Percentiles rank a stretch among this genome's conserved stretches.
These are phyloP conservation scores for Peterozyma xylosa DNA, from an alignment of 805 yeast species.

Conservation along the genomic window DNA sequence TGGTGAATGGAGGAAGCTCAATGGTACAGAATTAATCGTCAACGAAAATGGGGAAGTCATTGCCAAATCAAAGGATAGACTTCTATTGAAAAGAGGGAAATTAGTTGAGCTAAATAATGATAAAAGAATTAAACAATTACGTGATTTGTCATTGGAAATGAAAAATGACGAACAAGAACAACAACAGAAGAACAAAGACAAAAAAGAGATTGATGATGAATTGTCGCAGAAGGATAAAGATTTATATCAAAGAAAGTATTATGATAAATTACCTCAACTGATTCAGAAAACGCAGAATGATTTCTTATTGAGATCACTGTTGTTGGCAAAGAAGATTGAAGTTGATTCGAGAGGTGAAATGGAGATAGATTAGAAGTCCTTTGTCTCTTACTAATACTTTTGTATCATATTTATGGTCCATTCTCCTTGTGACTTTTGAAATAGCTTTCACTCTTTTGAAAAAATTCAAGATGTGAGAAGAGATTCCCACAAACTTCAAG, in stretches of 20 bases:
- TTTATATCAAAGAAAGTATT: neutral
- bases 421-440: too few species aligned
- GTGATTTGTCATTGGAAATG: too few species aligned
- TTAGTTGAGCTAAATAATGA: conserved; percentile 9
- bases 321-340: conserved; percentile 2
- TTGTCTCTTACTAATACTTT: too few species aligned
- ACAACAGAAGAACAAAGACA: neutral
- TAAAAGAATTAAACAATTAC: neutral
- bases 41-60: conserved; percentile 26
- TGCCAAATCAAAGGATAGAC: conserved; percentile 20
- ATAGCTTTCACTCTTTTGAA: too few species aligned
- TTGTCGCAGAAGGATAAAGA: neutral
- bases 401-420: too few species aligned
- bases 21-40: conserved; percentile 59
- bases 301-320: conserved; percentile 1
- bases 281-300: conserved; percentile 2
- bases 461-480: too few species aligned
- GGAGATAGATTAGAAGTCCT: neutral
- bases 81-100: conserved; percentile 22
- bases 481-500: too few species aligned
- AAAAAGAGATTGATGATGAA: neutral
- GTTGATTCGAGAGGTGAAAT: neutral
- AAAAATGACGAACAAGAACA: neutral
- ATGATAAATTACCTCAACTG: conserved; percentile 1
- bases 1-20: conserved; percentile 69